Evolutionary conservation across 2,329 filamentous ascomycete species (phyloP).

Genomic region (Botrytis byssoidea): DNA sequence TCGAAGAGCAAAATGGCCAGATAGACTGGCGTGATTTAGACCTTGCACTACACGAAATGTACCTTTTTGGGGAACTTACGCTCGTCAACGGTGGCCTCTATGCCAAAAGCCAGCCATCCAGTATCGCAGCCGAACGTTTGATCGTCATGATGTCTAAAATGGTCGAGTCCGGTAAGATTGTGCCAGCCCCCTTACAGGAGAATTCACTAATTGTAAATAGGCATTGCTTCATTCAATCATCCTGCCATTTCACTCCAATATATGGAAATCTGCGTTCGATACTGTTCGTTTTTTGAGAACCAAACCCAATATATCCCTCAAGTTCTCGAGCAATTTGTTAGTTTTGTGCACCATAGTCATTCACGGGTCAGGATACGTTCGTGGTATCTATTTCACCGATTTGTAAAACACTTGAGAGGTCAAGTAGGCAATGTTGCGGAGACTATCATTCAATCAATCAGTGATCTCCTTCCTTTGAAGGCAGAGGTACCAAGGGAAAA

Average conservation of each 20-base stretch:
- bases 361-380: constrained; percentile 84
- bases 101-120: constrained; percentile 77
- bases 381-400: constrained; percentile 94
- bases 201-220: constrained; percentile 47
- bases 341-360: constrained; percentile 83
- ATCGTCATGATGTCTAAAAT: constrained; percentile 93
- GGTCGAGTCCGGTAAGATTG: constrained; percentile 79
- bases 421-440: constrained; percentile 88
- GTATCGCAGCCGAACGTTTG: constrained; percentile 74
- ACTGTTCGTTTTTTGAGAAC: constrained; percentile 87
- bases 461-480: constrained; percentile 84
- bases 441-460: constrained; percentile 85
- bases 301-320: constrained; percentile 78
- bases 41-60: constrained; percentile 92
- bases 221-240: constrained; percentile 81
- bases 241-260: constrained; percentile 93
- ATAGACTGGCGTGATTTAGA: constrained; percentile 96
- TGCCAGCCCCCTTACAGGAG: constrained; percentile 14
- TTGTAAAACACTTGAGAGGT: constrained; percentile 81
- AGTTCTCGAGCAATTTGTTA: constrained; percentile 88
- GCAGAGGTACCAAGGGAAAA: constrained; percentile 80
- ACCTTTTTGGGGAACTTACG: constrained; percentile 91
- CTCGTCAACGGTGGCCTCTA: constrained; percentile 84
- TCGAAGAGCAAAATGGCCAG: constrained; percentile 69
- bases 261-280: constrained; percentile 97